Percentiles rank a stretch among this genome's conserved stretches.
phyloP scores from a whole-genome alignment of 805 yeast species.

The Kuraishia cidri region DNA sequence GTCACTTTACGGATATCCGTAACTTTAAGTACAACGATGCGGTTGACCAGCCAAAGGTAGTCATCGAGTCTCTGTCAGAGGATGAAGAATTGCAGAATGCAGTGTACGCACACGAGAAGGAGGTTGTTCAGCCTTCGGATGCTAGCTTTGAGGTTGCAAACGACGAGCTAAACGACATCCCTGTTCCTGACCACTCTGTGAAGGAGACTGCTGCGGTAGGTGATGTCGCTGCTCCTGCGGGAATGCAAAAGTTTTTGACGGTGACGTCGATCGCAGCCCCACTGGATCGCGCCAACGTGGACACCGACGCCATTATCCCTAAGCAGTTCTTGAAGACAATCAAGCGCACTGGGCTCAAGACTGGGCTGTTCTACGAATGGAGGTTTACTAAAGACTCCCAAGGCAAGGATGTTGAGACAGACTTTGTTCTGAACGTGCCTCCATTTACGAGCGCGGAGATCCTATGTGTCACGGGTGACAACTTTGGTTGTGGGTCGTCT shows the following conservation, averaged over 20 bases:
- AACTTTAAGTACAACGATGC: constrained; percentile 54
- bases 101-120: constrained; percentile 64
- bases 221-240: constrained; percentile 28
- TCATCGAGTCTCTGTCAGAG: constrained; percentile 31
- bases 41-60: constrained; percentile 51
- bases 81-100: constrained; percentile 59
- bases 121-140: constrained; percentile 46
- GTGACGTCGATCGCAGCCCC: constrained; percentile 91
- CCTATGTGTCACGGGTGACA: constrained; percentile 88
- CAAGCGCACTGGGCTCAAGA: constrained; percentile 87
- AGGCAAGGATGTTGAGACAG: constrained; percentile 78
- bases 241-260: constrained; percentile 68
- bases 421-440: constrained; percentile 78
- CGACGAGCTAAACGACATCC: constrained; percentile 58
- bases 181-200: constrained; percentile 35
- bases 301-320: constrained; percentile 98
- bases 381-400: constrained; percentile 63
- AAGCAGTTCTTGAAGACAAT: constrained; percentile 97
- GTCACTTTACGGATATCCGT: constrained; percentile 87
- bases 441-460: constrained; percentile 79
- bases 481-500: constrained; percentile 98
- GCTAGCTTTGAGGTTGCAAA: constrained; percentile 33
- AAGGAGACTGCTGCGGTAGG: constrained; percentile 22
- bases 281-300: constrained; percentile 88
- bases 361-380: constrained; percentile 87